Base-by-base conservation (phyloP, 2,329 filamentous ascomycete genomes). In the Calonectria honghensis region DNA sequence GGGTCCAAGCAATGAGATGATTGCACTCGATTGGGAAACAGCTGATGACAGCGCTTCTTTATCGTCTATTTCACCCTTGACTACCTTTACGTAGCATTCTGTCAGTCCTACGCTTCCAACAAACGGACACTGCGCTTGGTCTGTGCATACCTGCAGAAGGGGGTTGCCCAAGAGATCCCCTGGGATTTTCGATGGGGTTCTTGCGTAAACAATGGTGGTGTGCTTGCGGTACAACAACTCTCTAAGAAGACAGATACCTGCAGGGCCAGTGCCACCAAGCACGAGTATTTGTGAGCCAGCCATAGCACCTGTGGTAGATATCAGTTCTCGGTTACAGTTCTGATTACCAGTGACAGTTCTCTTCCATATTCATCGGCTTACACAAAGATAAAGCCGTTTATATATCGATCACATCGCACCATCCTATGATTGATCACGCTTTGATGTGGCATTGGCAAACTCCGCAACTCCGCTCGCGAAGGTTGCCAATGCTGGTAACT, bases 231-330 rank as follows among this genome's bases (percentile, higher is more conserved):
- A 57, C 0, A 84, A 50, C 1, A 84, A 77, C 61, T 84, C 83
- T 1, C 83, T 76, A 0, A 84, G 65, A 2, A 84, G 75, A 57
- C 79, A 81, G 29, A 84, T 80, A 2, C 83, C 83, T 0, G 82
- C 76, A 7, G 83, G 83, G 3, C 83, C 83, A 3, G 83, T 84
- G 16, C 75, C 82, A 4, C 83, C 82, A n/a, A 85, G 75, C 6
- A 84, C 79, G 10, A 85, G 79, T 16, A 82, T 73, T 6, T 69
- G 50, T 13, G 54, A 35, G 2, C 50, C 48, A 27, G 18, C 41
- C 70, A 50, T 72, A n/a, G 7, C 4, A 24, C 6, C 5, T 13
- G 4, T 63, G 14, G n/a, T 41, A 29, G 14, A 13, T 41, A 29
- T 29, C 18, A 31, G 16, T 16, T 29, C 11, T 41, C 2, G 14